Conservation (phyloP, 2,329 filamentous ascomycete genomes). For the Chalara sp. region DNA sequence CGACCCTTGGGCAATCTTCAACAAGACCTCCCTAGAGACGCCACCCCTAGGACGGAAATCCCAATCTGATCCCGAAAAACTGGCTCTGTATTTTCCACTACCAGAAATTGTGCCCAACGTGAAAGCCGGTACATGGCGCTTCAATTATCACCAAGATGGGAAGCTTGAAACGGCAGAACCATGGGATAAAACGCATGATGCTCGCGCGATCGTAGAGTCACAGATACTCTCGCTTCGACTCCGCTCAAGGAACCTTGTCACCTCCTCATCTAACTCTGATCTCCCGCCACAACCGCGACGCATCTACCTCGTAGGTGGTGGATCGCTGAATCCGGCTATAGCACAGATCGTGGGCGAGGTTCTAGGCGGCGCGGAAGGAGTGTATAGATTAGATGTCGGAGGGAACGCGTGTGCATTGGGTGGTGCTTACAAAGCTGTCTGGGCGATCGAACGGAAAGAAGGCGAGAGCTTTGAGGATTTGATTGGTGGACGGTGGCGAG, state of each 20-base stretch:
- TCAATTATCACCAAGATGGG: conserved; percentile 52
- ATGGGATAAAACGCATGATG: conserved; percentile 63
- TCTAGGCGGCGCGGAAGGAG: conserved; percentile 80
- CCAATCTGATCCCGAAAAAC: conserved; percentile 56
- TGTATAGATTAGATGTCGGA: conserved; percentile 89
- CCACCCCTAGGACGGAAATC: conserved; percentile 60
- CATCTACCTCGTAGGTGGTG: conserved; percentile 92
- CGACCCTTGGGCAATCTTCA: conserved; percentile 74
- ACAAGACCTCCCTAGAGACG: conserved; percentile 61
- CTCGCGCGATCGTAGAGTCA: conserved; percentile 85
- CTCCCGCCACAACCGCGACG: conserved; percentile 80
- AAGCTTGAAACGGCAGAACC: conserved; percentile 31
- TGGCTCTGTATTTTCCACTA: conserved; percentile 91
- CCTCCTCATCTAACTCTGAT: conserved; percentile 35
- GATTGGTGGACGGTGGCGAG: conserved; percentile 77
- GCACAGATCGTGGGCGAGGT: conserved; percentile 80
- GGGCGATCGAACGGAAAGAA: conserved; percentile 66
- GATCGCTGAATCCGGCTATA: conserved; percentile 83
- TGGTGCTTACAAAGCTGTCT: conserved; percentile 92
- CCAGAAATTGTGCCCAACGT: conserved; percentile 96
- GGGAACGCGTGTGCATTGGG: conserved; percentile 93
- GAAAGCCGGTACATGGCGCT: conserved; percentile 79
- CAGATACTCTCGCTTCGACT: conserved; percentile 88
- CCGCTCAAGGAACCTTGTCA: conserved; percentile 71
- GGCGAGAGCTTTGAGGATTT: conserved; percentile 82